Evolutionary conservation across 1,284 basidiomycete species (phyloP).

Genomic region (Ganoderma boninense): DNA sequence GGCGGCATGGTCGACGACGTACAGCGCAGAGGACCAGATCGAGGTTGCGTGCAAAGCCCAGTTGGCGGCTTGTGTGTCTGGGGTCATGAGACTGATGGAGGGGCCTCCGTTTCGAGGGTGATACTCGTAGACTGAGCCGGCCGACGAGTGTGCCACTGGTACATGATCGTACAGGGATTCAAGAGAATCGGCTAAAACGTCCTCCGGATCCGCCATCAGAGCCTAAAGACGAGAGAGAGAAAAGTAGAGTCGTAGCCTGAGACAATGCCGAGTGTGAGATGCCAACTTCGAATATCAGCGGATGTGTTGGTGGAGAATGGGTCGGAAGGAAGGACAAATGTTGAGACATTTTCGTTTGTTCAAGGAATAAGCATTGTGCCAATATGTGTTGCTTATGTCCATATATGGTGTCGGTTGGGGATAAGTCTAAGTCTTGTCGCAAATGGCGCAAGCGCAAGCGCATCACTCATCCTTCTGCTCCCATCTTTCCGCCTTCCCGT

Average conservation of each 20-base stretch:
- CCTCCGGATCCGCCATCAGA: conserved; percentile 57
- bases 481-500: neutral
- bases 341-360: neutral
- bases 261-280: neutral
- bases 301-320: neutral
- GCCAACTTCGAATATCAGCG: neutral
- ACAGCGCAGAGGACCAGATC: conserved; percentile 74
- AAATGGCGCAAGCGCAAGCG: too few relatives aligned
- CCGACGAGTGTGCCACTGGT: conserved; percentile 64
- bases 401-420: neutral
- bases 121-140: conserved; percentile 52
- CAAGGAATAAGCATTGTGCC: neutral
- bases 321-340: neutral
- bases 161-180: conserved; percentile 66
- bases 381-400: neutral
- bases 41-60: conserved; percentile 80
- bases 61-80: conserved; percentile 71
- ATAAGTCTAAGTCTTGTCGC: neutral
- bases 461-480: neutral
- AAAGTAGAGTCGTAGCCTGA: too few relatives aligned
- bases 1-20: conserved; percentile 67
- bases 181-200: conserved; percentile 69
- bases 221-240: neutral
- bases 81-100: conserved; percentile 55
- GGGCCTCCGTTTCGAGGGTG: conserved; percentile 20